These are phyloP conservation scores for Aureobasidium sp. DNA, from an alignment of 2,329 filamentous ascomycete genomes.

Conservation along the genomic window DNA sequence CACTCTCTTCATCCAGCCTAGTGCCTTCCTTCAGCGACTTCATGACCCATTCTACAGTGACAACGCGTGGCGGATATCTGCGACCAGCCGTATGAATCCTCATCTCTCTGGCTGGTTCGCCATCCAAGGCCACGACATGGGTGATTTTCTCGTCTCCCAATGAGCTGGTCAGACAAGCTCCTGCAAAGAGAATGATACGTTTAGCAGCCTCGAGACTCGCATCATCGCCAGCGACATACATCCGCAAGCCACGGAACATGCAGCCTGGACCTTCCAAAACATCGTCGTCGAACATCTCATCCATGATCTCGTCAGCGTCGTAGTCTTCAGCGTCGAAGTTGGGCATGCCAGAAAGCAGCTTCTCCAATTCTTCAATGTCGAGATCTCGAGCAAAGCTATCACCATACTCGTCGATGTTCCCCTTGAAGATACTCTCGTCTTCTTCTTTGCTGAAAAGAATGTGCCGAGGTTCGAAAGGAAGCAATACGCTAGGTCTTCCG, in stretches of 20 bases:
- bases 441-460: slow-evolving; percentile 62
- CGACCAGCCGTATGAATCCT: slow-evolving; percentile 15
- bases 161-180: slow-evolving; percentile 51
- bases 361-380: slow-evolving; percentile 54
- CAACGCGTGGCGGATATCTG: slow-evolving; percentile 55
- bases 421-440: slow-evolving; percentile 47
- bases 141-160: slow-evolving; percentile 54
- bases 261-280: slow-evolving; percentile 47
- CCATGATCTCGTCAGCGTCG: slow-evolving; percentile 35
- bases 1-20: slow-evolving; percentile 66
- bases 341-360: slow-evolving; percentile 45
- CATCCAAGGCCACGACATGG: slow-evolving; percentile 57
- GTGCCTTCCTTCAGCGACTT: slow-evolving; percentile 76
- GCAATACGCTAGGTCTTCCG: slow-evolving; percentile 48
- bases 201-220: slow-evolving; percentile 23
- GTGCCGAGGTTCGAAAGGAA: slow-evolving; percentile 63
- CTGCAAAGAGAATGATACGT: slow-evolving; percentile 62
- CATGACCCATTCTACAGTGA: slow-evolving; percentile 65
- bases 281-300: slow-evolving; percentile 51
- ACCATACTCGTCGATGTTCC: slow-evolving; percentile 66
- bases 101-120: slow-evolving; percentile 44
- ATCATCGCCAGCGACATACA: slow-evolving; percentile 39
- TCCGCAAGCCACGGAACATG: slow-evolving; percentile 44
- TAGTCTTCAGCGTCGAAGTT: slow-evolving; percentile 42
- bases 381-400: slow-evolving; percentile 78